phyloP scores from a whole-genome alignment of 106 monocot species.

The Phalaenopsis aphrodite region DNA sequence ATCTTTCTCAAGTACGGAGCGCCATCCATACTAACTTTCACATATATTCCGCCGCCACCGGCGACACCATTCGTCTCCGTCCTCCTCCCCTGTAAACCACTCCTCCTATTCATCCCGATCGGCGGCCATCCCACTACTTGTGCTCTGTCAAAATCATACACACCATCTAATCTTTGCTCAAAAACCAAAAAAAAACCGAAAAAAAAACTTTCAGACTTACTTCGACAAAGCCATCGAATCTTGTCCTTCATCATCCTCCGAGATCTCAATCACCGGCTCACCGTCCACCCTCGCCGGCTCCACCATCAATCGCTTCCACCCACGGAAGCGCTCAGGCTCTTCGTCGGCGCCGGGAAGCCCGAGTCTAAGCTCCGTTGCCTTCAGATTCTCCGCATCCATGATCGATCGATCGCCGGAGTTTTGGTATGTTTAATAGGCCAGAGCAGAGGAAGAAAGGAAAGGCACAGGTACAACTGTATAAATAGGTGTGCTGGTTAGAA shows the following conservation, averaged over 20 bases:
- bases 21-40: conserved; percentile 91
- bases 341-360: conserved; percentile 14
- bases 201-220: neutral
- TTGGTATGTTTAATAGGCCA: neutral
- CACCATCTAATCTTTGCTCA: neutral
- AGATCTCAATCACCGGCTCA: neutral
- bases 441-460: conserved; percentile 7
- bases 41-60: conserved; percentile 28
- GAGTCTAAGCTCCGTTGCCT: conserved; percentile 48
- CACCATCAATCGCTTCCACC: conserved; percentile 6
- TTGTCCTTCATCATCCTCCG: neutral
- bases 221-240: neutral
- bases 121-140: conserved; percentile 87
- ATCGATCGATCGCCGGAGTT: neutral
- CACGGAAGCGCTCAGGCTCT: neutral
- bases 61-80: conserved; percentile 12
- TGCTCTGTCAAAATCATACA: conserved; percentile 11
- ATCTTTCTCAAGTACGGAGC: conserved; percentile 93
- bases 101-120: conserved; percentile 66
- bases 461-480: neutral
- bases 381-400: conserved; percentile 24
- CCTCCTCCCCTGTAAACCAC: conserved; percentile 27
- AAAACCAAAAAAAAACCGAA: neutral
- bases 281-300: neutral
- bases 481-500: conserved; percentile 2